Base-by-base conservation (phyloP, 1,284 basidiomycete species). In the Sanghuangporus sanghuang region DNA sequence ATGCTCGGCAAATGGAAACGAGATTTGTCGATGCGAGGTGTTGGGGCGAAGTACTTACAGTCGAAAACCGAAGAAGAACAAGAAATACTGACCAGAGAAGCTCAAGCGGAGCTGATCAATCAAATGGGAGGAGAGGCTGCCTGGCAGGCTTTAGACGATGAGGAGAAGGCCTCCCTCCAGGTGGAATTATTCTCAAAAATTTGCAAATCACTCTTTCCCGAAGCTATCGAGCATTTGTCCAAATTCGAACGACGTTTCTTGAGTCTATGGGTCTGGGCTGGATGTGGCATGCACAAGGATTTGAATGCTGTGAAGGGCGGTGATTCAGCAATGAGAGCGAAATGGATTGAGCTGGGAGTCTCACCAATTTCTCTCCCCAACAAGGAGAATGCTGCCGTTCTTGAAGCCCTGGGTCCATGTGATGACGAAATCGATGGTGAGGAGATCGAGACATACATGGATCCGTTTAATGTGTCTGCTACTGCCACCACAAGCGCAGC, bases 241-340 rank as follows among this genome's bases (percentile, higher is more conserved):
- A 40, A 57, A 16, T 64, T 66, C 53, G 59, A 68, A 50, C 46
- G 65, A 40, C 18, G 36, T 5, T 50, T 62, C 23, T 48, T 62
- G 9, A 60, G 64, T 21, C 61, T 70, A 3, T 68, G 67, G 36
- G 35, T 69, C 3, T 69, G 69, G 59, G 62, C 56, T 6, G 71
- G 70, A 3, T 73, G 70, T 42, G 67, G 61, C 35, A 72, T 72
- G 71, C 71, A 73, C 52, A 72, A 73, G 46, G 71, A 71, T 18
- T 49, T 69, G 58, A 73, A 73, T 62, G 64, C 66, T 18, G 66
- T 68, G 48, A 69, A 71, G 55, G 70, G 69, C 32, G 66, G 68
- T 14, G 55, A 66, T 42, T 58, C 48, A 5, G 58, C 48, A 4
- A 27, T 49, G 38, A 36, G 59, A 18, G 16, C 7, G 35, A 23